Evolutionary conservation across 2,329 filamentous ascomycete genomes (phyloP), one percentile per base, ranked within the genome.

Genomic region (Fusarium tupiense): DNA sequence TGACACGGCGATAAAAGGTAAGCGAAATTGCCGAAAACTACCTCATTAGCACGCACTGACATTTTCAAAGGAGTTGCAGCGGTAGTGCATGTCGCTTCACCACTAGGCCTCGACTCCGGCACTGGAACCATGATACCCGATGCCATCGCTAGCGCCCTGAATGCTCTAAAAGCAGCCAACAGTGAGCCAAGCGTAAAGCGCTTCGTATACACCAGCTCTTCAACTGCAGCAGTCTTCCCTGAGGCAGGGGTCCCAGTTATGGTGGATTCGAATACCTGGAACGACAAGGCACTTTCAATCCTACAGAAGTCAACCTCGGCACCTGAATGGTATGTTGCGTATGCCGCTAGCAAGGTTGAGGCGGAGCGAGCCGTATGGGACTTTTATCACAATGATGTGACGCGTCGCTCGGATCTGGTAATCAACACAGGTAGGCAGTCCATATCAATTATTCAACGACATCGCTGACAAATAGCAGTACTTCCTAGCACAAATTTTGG

Each of bases 291-390:
- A 31, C 65, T 81, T n/a, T 31, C 46, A 8, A 24, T 54, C 8
- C 10, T 41, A 5, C 26, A 14, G 13, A 49, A 14, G 11, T 59
- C 56, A 26, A 10, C 31, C 22, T 41, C 46, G 12, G 37, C 46
- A 9, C 46, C 58, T 16, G 37, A 41, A 17, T 61, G 58, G 58
- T 61, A 54, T 22, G 26, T 62, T 12, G 79, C 81, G 5, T 85
- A 85, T 54, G 67, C 64, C 1, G 82, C 83, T 2, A 83, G 82
- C 60, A 85, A 85, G 66, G 68, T 74, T 3, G 72, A 80, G 54
- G 75, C 74, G 1, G 83, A 85, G 69, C 72, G 79, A 63, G 80
- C 76, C 5, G 49, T 80, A 9, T 85, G 83, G 83, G 76, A 81
- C 29, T 85, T 79, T 35, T 43, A 65, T 31, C 22, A 49, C 4